These are phyloP conservation scores for Phylloporus sp. DNA, from an alignment of 768 basidiomycete species.

Conservation along the genomic window DNA sequence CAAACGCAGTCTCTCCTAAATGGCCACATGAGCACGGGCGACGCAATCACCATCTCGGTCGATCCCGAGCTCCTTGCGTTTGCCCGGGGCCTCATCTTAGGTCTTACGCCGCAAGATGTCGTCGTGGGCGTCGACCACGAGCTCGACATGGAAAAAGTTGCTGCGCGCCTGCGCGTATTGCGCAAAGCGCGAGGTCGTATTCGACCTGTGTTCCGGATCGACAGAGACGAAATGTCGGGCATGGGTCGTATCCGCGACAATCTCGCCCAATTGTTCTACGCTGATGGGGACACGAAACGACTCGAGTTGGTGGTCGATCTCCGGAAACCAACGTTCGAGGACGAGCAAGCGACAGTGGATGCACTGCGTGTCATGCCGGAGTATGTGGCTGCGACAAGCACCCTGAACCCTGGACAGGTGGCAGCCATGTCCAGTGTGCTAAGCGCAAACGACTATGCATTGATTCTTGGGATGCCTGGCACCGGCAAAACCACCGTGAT, in stretches of 20 bases:
- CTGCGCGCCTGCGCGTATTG: conserved; percentile 33
- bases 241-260: conserved; percentile 90
- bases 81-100: conserved; percentile 77
- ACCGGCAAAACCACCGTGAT: conserved; percentile 98
- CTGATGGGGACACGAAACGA: conserved; percentile 62
- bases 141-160: conserved; percentile 50
- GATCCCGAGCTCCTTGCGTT: conserved; percentile 85
- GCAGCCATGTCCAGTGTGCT: conserved; percentile 71
- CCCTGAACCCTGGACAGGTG: conserved; percentile 70
- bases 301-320: conserved; percentile 83
- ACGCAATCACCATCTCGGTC: conserved; percentile 83
- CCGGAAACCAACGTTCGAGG: conserved; percentile 58
- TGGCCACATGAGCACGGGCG: conserved; percentile 75
- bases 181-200: conserved; percentile 12
- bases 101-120: conserved; percentile 60
- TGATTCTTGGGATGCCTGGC: conserved; percentile 97
- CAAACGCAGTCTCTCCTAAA: conserved; percentile 47
- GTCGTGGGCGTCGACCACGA: conserved; percentile 81
- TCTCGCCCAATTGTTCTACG: conserved; percentile 84
- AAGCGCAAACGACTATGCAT: conserved; percentile 80
- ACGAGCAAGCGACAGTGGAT: conserved; percentile 18
- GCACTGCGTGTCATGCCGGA: conserved; percentile 23
- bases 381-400: conserved; percentile 30
- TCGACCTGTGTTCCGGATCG: conserved; percentile 67
- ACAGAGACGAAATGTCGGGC: conserved; percentile 90